These are phyloP conservation scores for Aspergillus ibericus DNA, from an alignment of 2,329 filamentous ascomycete species.

Conservation along the genomic window DNA sequence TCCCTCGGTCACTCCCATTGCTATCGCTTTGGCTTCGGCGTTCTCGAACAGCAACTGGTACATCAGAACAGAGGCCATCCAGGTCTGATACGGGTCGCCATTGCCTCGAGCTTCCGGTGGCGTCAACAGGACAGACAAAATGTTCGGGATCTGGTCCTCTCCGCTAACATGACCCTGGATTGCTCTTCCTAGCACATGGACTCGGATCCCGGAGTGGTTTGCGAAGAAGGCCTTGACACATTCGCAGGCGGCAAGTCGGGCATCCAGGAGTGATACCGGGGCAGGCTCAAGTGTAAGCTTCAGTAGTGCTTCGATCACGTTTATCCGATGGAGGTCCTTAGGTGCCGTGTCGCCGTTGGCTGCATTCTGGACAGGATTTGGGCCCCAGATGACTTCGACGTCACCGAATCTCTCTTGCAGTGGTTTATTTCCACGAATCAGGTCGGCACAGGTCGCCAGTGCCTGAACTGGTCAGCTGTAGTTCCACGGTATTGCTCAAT, in stretches of 20 bases:
- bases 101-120: conserved; percentile 62
- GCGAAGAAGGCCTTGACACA: conserved; percentile 92
- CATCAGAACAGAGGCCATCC: conserved; percentile 85
- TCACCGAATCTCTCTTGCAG: conserved; percentile 90
- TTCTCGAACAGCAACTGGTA: conserved; percentile 85
- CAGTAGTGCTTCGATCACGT: conserved; percentile 90
- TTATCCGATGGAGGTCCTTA: conserved; percentile 64
- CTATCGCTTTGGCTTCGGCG: conserved; percentile 71
- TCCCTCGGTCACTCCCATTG: conserved; percentile 83
- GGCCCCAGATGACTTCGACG: conserved; percentile 64
- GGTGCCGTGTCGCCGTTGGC: conserved; percentile 36
- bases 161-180: conserved; percentile 82
- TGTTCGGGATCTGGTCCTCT: conserved; percentile 81
- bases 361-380: conserved; percentile 22
- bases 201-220: conserved; percentile 74
- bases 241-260: conserved; percentile 80
- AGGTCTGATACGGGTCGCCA: conserved; percentile 79
- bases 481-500: conserved; percentile 20
- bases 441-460: conserved; percentile 78
- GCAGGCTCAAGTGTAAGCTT: conserved; percentile 74
- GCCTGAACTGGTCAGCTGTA: conserved; percentile 54
- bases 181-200: conserved; percentile 82
- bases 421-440: conserved; percentile 75
- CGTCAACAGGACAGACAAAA: conserved; percentile 76
- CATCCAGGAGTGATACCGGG: conserved; percentile 68